A percentile compares a stretch with the other conserved stretches of the same genome.
These are phyloP conservation scores for Blastosporella zonata DNA, from an alignment of 1,284 basidiomycete genomes.

Conservation along the genomic window DNA sequence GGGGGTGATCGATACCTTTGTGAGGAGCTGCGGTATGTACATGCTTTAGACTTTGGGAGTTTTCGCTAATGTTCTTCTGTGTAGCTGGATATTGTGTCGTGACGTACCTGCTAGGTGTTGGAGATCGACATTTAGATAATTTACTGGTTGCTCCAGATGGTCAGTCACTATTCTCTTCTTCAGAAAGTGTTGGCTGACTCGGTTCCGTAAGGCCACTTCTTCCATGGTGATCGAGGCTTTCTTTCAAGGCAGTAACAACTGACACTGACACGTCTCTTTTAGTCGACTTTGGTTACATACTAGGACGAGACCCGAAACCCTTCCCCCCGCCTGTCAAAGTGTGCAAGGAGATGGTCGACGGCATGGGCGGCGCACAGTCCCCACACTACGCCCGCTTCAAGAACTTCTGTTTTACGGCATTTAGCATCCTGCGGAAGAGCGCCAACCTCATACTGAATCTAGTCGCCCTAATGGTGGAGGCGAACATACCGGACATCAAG, in stretches of 20 bases:
- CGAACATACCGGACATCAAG: slow-evolving; percentile 97
- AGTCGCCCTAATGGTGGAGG: slow-evolving; percentile 96
- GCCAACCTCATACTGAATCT: slow-evolving; percentile 98
- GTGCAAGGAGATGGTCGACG: slow-evolving; percentile 99
- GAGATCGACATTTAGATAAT: slow-evolving; percentile 97
- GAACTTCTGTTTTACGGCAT: slow-evolving; percentile 94
- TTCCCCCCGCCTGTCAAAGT: slow-evolving; percentile 98
- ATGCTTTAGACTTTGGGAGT: not conserved
- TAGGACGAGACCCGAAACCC: slow-evolving; percentile 96
- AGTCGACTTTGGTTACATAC: slow-evolving; percentile 99
- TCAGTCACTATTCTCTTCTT: slow-evolving; percentile 30
- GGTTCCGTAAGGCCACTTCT: slow-evolving; percentile 67
- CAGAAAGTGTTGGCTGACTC: slow-evolving; percentile 5
- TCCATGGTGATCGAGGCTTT: slow-evolving; percentile 57
- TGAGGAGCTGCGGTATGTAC: slow-evolving; percentile 90
- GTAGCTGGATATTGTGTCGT: slow-evolving; percentile 97
- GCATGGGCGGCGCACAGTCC: slow-evolving; percentile 95
- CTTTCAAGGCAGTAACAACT: slow-evolving; percentile 1
- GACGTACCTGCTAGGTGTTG: slow-evolving; percentile 95
- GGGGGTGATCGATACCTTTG: slow-evolving; percentile 92
- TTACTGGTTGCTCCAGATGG: slow-evolving; percentile 91
- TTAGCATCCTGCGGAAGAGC: slow-evolving; percentile 92
- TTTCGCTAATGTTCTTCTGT: not conserved
- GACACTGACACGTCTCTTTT: slow-evolving; percentile 4
- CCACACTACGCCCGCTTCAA: slow-evolving; percentile 94